phyloP scores from a whole-genome alignment of 2,329 filamentous ascomycete species.

The Ambrosiella xylebori region DNA sequence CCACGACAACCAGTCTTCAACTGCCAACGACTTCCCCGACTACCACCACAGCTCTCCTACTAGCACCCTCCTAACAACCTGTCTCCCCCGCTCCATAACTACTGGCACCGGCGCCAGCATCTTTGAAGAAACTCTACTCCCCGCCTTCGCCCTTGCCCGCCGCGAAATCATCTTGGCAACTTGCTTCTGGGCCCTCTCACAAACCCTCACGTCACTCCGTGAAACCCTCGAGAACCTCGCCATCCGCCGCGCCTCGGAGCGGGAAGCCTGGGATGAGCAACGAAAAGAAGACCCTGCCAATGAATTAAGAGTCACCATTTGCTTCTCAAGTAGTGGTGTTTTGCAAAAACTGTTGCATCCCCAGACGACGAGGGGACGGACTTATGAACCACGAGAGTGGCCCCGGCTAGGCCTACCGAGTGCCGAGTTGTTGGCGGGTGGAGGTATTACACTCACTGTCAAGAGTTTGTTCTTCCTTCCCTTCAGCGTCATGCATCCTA shows the following conservation, averaged over 20 bases:
- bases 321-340: conserved; percentile 57
- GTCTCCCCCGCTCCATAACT: conserved; percentile 29
- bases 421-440: conserved; percentile 31
- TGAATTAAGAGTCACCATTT: conserved; percentile 46
- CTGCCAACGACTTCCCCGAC: conserved; percentile 29
- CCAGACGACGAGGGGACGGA: conserved; percentile 40
- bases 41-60: conserved; percentile 28
- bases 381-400: conserved; percentile 46
- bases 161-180: conserved; percentile 59
- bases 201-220: conserved; percentile 39
- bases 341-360: conserved; percentile 62
- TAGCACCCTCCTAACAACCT: conserved; percentile 29
- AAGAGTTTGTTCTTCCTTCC: conserved; percentile 68
- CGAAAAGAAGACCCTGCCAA: conserved; percentile 8
- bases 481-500: conserved; percentile 76
- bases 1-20: conserved; percentile 18
- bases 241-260: conserved; percentile 21
- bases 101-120: conserved; percentile 42
- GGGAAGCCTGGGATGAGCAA: conserved; percentile 13
- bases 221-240: conserved; percentile 44
- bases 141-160: conserved; percentile 41
- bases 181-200: conserved; percentile 63
- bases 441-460: conserved; percentile 48
- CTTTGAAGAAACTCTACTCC: conserved; percentile 36
- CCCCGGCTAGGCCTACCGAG: conserved; percentile 45